These are phyloP conservation scores for Panicum virgatum DNA, from an alignment of 202 grass and related monocot species.

Conservation along the genomic window DNA sequence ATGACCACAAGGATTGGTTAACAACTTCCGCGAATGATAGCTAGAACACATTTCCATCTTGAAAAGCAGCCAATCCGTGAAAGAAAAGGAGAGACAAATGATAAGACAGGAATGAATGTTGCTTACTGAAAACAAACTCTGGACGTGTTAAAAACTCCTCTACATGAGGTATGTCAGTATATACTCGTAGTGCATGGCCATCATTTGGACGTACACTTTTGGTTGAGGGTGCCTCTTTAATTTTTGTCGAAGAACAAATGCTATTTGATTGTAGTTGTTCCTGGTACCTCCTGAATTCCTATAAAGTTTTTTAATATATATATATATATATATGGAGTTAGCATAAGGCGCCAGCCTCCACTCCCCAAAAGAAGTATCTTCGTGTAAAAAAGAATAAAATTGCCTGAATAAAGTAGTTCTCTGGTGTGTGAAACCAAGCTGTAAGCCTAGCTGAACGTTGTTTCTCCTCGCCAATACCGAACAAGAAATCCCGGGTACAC, in stretches of 20 bases:
- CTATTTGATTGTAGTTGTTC: constrained; percentile 71
- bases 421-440: constrained; percentile 95
- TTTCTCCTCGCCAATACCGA: constrained; percentile 80
- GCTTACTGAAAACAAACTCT: constrained; percentile 92
- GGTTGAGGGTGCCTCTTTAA: constrained; percentile 19
- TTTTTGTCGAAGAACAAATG: constrained; percentile 40
- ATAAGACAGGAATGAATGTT: constrained; percentile 7
- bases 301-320: background rate
- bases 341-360: constrained; percentile 2
- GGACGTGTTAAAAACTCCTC: constrained; percentile 85
- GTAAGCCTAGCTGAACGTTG: constrained; percentile 96
- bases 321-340: background rate
- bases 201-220: constrained; percentile 61
- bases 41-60: background rate
- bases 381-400: background rate
- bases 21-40: background rate
- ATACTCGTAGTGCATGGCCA: constrained; percentile 63
- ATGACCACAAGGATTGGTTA: background rate
- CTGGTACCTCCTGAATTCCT: constrained; percentile 80
- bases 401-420: constrained; percentile 94
- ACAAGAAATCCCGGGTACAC: constrained; percentile 88
- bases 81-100: background rate
- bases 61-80: background rate
- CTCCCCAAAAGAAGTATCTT: background rate
- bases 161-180: constrained; percentile 87